Evolutionary conservation across 1,139 yeast genomes (phyloP).

Genomic region (Geotrichum bryndzae): DNA sequence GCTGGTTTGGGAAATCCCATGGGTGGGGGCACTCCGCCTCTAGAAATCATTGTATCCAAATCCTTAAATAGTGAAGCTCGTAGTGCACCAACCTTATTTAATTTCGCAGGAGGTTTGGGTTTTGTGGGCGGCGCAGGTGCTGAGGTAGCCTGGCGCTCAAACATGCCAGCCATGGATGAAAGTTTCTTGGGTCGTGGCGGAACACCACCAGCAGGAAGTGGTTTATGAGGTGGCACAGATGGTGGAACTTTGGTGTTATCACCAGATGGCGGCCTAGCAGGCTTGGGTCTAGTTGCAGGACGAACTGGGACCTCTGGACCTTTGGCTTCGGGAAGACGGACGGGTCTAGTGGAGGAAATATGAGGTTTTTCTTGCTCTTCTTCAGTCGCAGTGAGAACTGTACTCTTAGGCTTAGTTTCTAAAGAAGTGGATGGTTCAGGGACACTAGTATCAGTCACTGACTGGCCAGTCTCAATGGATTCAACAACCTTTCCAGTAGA

Average conservation of each 20-base stretch:
- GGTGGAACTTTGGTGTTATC: not conserved
- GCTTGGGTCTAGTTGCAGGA: not conserved
- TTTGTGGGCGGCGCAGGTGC: slow-evolving; percentile 12
- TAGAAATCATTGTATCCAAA: slow-evolving; percentile 30
- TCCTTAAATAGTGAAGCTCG: slow-evolving; percentile 34
- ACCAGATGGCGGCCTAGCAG: not conserved
- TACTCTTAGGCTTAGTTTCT: not conserved
- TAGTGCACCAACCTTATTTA: slow-evolving; percentile 29
- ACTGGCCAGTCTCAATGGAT: not conserved
- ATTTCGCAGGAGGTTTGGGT: slow-evolving; percentile 17
- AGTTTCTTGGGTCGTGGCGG: slow-evolving; percentile 14
- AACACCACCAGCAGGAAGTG: slow-evolving; percentile 7
- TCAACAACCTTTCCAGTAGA: not conserved
- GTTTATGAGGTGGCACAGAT: slow-evolving; percentile 8
- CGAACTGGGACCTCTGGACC: not conserved
- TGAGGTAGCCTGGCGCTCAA: slow-evolving; percentile 4
- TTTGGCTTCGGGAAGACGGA: not conserved
- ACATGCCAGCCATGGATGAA: slow-evolving; percentile 1
- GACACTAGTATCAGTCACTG: not conserved
- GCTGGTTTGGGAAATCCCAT: slow-evolving; percentile 24
- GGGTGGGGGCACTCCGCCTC: slow-evolving; percentile 33
- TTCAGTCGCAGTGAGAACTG: not conserved
- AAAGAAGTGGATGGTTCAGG: not conserved
- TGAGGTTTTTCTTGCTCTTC: not conserved
- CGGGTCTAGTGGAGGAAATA: slow-evolving; percentile 4